Evolutionary conservation across 2,329 filamentous ascomycete species (phyloP).

Genomic region (Amylocarpus encephaloides): DNA sequence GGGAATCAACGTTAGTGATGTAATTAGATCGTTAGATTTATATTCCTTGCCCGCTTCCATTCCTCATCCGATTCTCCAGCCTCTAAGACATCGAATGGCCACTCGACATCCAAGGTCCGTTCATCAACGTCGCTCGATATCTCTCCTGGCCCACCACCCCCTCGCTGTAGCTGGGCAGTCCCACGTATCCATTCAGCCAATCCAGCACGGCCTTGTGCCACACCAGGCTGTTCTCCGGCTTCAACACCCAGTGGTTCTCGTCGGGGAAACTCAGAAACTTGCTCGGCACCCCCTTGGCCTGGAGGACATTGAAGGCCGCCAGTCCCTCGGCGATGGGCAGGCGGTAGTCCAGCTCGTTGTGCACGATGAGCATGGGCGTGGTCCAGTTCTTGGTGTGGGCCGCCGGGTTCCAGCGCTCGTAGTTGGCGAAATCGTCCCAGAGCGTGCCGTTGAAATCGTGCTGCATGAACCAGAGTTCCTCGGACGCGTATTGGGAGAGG

Average conservation of each 20-base stretch:
- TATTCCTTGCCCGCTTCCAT: too few species aligned
- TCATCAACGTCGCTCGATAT: constrained; percentile 13
- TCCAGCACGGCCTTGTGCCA: constrained; percentile 82
- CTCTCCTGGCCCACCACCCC: constrained; percentile 5
- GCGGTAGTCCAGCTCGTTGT: constrained; percentile 83
- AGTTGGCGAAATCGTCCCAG: constrained; percentile 54
- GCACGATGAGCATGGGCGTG: constrained; percentile 81
- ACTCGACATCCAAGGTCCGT: constrained; percentile 16
- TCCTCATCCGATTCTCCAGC: neutral
- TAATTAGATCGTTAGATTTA: too few species aligned
- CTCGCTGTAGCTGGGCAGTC: constrained; percentile 9
- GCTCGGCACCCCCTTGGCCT: constrained; percentile 52
- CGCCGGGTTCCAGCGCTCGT: constrained; percentile 63
- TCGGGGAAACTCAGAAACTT: constrained; percentile 60
- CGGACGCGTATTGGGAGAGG: constrained; percentile 47
- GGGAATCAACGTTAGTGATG: too few species aligned
- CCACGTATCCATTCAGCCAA: constrained; percentile 51
- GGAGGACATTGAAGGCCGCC: constrained; percentile 48
- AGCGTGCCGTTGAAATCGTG: constrained; percentile 59
- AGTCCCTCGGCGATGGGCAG: constrained; percentile 74
- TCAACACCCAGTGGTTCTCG: constrained; percentile 73
- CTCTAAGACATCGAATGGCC: neutral
- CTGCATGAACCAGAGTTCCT: constrained; percentile 62
- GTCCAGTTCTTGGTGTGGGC: constrained; percentile 62
- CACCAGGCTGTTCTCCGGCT: constrained; percentile 79